Conservation (phyloP, 441 rosid genomes). For the Bruguiera hainesii region DNA sequence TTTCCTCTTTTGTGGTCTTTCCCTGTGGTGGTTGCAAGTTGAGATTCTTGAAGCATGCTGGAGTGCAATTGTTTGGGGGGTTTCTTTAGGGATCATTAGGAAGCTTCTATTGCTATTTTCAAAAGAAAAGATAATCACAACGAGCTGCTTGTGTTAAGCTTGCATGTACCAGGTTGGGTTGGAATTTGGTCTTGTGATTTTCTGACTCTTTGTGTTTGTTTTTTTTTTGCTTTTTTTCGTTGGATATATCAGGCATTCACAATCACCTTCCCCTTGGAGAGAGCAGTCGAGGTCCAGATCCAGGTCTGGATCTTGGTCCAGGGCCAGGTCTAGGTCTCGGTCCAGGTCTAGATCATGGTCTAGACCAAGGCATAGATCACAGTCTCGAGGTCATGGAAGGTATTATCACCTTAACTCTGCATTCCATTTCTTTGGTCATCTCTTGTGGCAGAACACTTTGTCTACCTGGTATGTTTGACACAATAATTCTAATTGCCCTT, state of each 20-base stretch:
- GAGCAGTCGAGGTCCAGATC: conserved; percentile 52
- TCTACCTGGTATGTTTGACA: conserved; percentile 1
- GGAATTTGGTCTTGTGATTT: neutral
- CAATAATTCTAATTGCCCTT: conserved; percentile 11
- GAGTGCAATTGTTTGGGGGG: too few species aligned
- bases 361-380: conserved; percentile 58
- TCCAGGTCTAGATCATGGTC: conserved; percentile 37
- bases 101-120: too few species aligned
- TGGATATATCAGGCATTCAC: conserved; percentile 46
- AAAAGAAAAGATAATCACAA: too few species aligned
- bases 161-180: neutral
- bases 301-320: conserved; percentile 42
- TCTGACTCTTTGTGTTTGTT: neutral
- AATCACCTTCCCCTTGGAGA: conserved; percentile 71
- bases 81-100: too few species aligned
- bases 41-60: too few species aligned
- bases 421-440: conserved; percentile 1
- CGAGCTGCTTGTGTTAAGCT: too few species aligned
- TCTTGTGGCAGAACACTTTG: neutral
- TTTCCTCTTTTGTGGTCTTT: too few species aligned
- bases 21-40: too few species aligned
- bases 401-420: conserved; percentile 15
- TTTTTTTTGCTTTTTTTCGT: neutral
- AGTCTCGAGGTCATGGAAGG: conserved; percentile 81
- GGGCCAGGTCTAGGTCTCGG: conserved; percentile 48